Base-by-base conservation (phyloP, 305 asterid species). In the Fraxinus sp. region DNA sequence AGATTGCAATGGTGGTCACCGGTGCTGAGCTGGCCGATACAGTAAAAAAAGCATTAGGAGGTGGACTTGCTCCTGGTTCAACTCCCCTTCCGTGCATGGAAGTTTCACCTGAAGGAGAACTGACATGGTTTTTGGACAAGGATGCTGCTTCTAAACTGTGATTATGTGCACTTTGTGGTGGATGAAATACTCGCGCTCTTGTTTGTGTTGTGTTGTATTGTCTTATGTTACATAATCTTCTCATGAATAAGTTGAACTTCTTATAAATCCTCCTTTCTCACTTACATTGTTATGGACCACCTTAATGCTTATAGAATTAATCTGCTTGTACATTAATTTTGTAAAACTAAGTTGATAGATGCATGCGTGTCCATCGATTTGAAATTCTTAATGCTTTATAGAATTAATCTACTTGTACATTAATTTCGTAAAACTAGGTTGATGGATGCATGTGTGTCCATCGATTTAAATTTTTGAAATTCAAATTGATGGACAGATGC, bases 1-100 rank as follows among this genome's bases (percentile, higher is more conserved):
- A 91, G 79, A 86, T 90, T 11, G 98, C 93, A n/a, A 91, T 95
- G 90, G 98, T 95, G 84, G 81, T 93, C 75, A 89, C 93, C 0
- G 98, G 97, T 6, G 84, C 90, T 30, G 92, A 89, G 3, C 80
- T 90, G 80, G 97, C 95, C 2, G 85, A 88, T 79, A 88, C 87
- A 0, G 89, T 90, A 13, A 84, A 85, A 83, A 81, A 75, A n/a
- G 88, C 88, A 0, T 73, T 95, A 80, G 89, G 89, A 2, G 74
- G 79, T 30, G 86, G 78, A 4, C 78, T 76, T 13, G 7, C 18
- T 59, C 70, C 70, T 2, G 77, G 71, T 74, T 77, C 88, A 20
- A 59, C 78, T 70, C 83, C 85, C 32, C 85, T 92, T 85, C 98
- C 98, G 32, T 33, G 75, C 52, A 37, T 84, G 20, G 89, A 88